Base-by-base conservation (phyloP, 306 rosid species). In the Alnus rubra region DNA sequence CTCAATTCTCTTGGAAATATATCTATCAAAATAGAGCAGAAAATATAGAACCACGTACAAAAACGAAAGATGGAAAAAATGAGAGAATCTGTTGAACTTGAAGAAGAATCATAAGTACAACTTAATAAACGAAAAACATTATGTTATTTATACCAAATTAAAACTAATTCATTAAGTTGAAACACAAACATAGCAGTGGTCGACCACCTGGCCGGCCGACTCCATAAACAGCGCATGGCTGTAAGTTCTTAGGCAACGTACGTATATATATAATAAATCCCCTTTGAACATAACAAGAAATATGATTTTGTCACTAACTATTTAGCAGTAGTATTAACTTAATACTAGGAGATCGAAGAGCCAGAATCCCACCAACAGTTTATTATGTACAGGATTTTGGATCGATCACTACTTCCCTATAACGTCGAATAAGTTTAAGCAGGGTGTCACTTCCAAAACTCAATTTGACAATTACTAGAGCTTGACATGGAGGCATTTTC, bases 361-460 rank as follows among this genome's bases (percentile, higher is more conserved):
- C 73, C 7, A 83, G 76, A 77, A 73, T 42, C 82, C 76, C 79
- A 79, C 55, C 75, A 86, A 59, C 59, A 78, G 28, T 84, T 87
- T 88, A 84, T 85, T 79, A 90, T 92, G 88, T 92, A 87, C 94
- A 90, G 64, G 76, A 88, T 87, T 74, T 88, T 73, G 73, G 62
- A 68, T 74, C 84, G 28, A 23, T 23, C 28, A 56, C 50, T 45
- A 69, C 44, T 75, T n/a, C 52, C 69, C 28, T 23, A 23, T 23
- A 23, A 23, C 28, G 28, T 23, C 0, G 28, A 23, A 23, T 23
- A 23, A 23, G 28, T 23, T 23, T 23, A 23, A 23, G 28, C 28
- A 23, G 28, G 28, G 28, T 23, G 28, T 82, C 88, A 88, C 89
- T 88, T 91, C 92, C 91, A 85, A 69, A 86, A 81, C 79, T 89